Base-by-base conservation (phyloP, 805 yeast species). In the Kuraishia floccosa region DNA sequence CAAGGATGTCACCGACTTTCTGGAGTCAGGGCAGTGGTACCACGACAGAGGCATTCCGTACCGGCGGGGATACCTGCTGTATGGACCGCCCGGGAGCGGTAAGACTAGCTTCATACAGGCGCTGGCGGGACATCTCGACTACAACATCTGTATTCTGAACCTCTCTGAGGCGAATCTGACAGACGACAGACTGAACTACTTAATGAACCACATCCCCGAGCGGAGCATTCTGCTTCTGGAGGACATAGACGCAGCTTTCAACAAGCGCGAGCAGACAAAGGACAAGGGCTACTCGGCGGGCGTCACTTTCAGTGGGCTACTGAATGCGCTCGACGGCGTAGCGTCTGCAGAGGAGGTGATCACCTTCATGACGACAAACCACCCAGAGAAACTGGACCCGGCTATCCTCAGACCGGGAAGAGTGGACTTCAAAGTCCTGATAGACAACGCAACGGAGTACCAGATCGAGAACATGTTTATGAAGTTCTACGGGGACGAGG, bases 1-100 rank as follows among this genome's bases (percentile, higher is more conserved):
- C 3, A 42, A 46, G 1, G 98, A 91, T 48, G 86, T 91, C 3
- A 54, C 63, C 31, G 96, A 85, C 49, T 91, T 91, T 49, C 58
- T 91, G 50, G 44, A 50, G 10, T 73, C 84, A 38, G 89, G 94
- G 1, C 67, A 73, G 36, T 91, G 98, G 98, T 91, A 91, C 52
- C 80, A 82, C 39, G 83, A 84, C 36, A 64, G 98, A 37, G 98
- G 98, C n/a, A 91, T 91, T 31, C 98, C 98, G 1, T 91, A 91
- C 50, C 68, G 98, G 52, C 66, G 98, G 44, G 98, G 98, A 0
- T 91, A 91, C 47, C 61, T 91, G 30, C 59, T 91, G 18, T 89
- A 83, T 54, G 98, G 98, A 0, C 98, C 98, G 0, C 98, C 98
- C 2, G 98, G 98, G 1, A 76, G 89, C 41, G 98, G 98, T 35